Base-by-base conservation (phyloP, 2,329 filamentous ascomycete species). In the Epichloe sp. region DNA sequence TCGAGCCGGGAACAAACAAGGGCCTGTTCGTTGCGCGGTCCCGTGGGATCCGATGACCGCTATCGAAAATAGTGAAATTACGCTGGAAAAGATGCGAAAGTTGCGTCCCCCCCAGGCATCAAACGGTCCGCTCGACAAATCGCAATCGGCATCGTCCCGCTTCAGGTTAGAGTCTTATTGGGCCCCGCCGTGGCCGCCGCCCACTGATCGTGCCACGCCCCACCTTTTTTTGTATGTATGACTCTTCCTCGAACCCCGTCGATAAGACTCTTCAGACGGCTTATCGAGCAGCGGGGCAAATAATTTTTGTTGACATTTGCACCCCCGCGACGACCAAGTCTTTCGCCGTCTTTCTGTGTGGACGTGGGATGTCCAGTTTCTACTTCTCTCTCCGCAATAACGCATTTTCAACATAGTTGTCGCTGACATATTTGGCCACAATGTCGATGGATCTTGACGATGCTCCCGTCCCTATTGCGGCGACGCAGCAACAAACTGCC, bases 371-470 rank as follows among this genome's bases (percentile, higher is more conserved):
- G 14, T 7, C 8, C 44, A 17, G 21, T 31, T 31, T 14, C 40
- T 21, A 37, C 26, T 26, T 12, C 36, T 44, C 17, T 15, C 21
- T 37, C 17, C 34, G 2, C 40, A 52, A 54, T 53, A 58, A 52
- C 52, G 56, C 43, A 40, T 40, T 48, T 44, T 31, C 21, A 49
- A 49, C 41, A 54, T 54, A 43, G 15, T 7, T 26, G 41, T 48
- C 46, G 37, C 49, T 14, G 51, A 54, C 53, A 54, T 60, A 14
- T 8, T 12, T n/a, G 31, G 21, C n/a, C 44, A 49, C 52, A 11
- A 70, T 70, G 66, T 69, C 66, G 48, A 72, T 72, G 70, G 70
- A 72, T 58, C 57, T 72, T 40, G 70, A 72, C 58, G 70, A 71
- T 52, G 61, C 64, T 57, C 68, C 68, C 47, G 61, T 72, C 55